Conservation (phyloP, 1,139 yeast genomes). For the Suhomyces bribrorum region DNA sequence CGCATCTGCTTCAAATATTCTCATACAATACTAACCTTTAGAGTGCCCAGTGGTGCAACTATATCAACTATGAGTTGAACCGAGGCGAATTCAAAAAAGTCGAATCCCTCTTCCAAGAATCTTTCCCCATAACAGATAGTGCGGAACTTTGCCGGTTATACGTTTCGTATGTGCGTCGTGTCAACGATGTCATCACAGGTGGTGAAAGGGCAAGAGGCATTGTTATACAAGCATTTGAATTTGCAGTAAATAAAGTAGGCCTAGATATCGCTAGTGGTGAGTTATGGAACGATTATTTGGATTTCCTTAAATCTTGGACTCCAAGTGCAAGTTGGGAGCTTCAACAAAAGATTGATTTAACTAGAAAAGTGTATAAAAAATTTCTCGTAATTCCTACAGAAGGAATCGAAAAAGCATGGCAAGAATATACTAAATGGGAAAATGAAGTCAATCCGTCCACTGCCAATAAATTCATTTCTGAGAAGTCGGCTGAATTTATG, state of each 20-base stretch:
- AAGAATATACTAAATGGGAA: constrained; percentile 80
- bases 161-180: constrained; percentile 75
- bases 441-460: constrained; percentile 71
- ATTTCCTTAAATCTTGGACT: constrained; percentile 77
- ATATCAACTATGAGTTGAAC: constrained; percentile 66
- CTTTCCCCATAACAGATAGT: constrained; percentile 59
- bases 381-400: constrained; percentile 72
- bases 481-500: constrained; percentile 86
- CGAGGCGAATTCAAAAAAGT: constrained; percentile 70
- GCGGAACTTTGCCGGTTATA: constrained; percentile 74
- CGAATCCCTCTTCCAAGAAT: constrained; percentile 62
- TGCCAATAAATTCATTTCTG: constrained; percentile 84
- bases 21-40: constrained; percentile 19
- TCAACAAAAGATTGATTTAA: constrained; percentile 76
- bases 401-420: constrained; percentile 79
- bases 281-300: constrained; percentile 82
- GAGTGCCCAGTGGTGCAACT: constrained; percentile 71
- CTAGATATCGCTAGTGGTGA: constrained; percentile 71
- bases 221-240: constrained; percentile 81
- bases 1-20: too few relatives aligned
- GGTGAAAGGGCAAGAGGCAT: constrained; percentile 80
- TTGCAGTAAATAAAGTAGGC: constrained; percentile 78
- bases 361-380: constrained; percentile 72
- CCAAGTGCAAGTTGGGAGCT: constrained; percentile 84
- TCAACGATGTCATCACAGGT: constrained; percentile 77